Base-by-base conservation (phyloP, 192 early-diverging fungal genomes). In the Borealophlyctis nickersoniae region DNA sequence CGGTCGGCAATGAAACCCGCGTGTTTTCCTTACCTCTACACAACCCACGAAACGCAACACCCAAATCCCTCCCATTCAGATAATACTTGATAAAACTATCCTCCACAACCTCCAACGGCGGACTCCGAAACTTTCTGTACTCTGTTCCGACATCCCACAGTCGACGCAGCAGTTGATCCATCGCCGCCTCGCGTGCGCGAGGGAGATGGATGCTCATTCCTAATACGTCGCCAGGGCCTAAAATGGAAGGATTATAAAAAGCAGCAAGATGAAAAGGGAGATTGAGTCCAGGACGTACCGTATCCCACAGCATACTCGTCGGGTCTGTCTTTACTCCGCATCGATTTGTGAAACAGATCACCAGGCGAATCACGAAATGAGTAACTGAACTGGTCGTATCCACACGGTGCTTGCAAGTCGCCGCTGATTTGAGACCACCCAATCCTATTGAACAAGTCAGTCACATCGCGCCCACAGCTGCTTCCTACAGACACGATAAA, bases 371-470 rank as follows among this genome's bases (percentile, higher is more conserved):
- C 82, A 45, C 89, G 81, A 67, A 80, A 82, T 49, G 81, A 82
- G 63, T 89, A 91, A 36, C 81, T 81, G 56, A 89, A 91, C 56
- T 77, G 73, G 62, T 91, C 89, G 56, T 77, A 86, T 0, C 89
- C 89, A 39, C 88, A 89, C 22, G 88, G 87, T 4, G 84, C 89
- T 49, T 91, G 87, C 22, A 89, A 72, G 57, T 88, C 86, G 5
- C 88, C 89, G 26, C 81, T 83, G 62, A 91, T 91, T 73, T 89
- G 87, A 16, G 85, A 83, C 85, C 85, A 91, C 2, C 89, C 89
- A 27, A 91, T 81, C 9, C 89, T 81, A n/a, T n/a, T n/a, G n/a
- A 59, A 60, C 1, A 61, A 56, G 0, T 22, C 53, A 55, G 2
- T n/a, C n/a, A n/a, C n/a, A n/a, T n/a, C n/a, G n/a, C n/a, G n/a